Evolutionary conservation across 306 rosid species (phyloP).

Genomic region (Corylus americana): DNA sequence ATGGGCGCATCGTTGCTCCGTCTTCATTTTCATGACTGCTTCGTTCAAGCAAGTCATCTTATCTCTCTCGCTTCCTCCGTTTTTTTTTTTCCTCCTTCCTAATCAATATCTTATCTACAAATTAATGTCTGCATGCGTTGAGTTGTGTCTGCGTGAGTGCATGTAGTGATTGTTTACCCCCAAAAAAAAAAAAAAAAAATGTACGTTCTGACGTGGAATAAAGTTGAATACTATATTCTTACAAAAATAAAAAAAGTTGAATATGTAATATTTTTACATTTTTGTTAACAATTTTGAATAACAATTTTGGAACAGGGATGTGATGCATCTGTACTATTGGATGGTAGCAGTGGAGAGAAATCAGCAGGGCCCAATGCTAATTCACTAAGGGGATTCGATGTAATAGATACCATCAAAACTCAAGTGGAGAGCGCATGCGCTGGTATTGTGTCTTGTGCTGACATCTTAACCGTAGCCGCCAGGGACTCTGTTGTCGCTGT

Average conservation of each 20-base stretch:
- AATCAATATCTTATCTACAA: neutral
- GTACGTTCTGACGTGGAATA: too few relatives aligned
- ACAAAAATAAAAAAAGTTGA: too few relatives aligned
- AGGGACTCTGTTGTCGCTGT: constrained; percentile 43
- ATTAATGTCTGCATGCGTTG: neutral
- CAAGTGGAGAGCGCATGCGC: constrained; percentile 36
- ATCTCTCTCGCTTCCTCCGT: neutral
- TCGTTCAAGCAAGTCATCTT: constrained; percentile 65
- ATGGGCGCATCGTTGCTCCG: constrained; percentile 90
- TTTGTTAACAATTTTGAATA: too few relatives aligned
- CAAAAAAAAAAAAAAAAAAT: too few relatives aligned
- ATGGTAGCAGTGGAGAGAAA: constrained; percentile 44
- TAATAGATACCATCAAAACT: constrained; percentile 44
- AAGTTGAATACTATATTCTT: too few relatives aligned
- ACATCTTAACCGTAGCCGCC: constrained; percentile 50
- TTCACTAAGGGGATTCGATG: constrained; percentile 48
- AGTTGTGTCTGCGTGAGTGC: neutral
- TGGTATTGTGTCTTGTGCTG: constrained; percentile 55
- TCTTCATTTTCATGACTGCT: constrained; percentile 87
- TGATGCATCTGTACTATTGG: constrained; percentile 55
- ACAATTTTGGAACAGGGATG: constrained; percentile 40
- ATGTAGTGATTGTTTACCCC: neutral
- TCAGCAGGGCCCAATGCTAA: constrained; percentile 40
- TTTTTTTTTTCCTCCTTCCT: neutral
- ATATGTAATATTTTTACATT: too few relatives aligned